These are phyloP conservation scores for Brassica incana DNA, from an alignment of 345 rosid species.

Conservation along the genomic window DNA sequence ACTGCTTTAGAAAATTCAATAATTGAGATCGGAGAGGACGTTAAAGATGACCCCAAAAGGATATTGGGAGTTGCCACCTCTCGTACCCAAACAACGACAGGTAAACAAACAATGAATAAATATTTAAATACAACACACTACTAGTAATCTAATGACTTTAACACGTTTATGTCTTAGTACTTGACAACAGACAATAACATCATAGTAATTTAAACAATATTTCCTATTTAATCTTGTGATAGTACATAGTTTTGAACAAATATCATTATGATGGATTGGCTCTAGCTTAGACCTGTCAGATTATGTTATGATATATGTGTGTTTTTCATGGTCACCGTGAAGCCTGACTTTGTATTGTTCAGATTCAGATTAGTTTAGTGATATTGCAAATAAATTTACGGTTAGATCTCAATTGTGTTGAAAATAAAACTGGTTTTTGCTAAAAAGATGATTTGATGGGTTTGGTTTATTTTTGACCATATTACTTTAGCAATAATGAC, in stretches of 20 bases:
- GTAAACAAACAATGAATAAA: slow-evolving; percentile 26
- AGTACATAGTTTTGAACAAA: slow-evolving; percentile 4
- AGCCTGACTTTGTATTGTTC: neutral
- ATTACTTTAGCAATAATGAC: neutral
- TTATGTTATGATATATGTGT: neutral
- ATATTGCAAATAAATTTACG: neutral
- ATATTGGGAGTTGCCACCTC: slow-evolving; percentile 43
- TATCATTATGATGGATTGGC: neutral
- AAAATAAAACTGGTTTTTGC: neutral
- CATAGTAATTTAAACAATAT: neutral
- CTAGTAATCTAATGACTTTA: neutral
- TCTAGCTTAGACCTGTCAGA: neutral
- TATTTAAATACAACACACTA: slow-evolving; percentile 13
- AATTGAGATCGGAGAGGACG: slow-evolving; percentile 40
- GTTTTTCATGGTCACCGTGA: slow-evolving; percentile 4
- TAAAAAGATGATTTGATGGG: neutral
- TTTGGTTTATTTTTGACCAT: neutral
- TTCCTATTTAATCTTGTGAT: neutral
- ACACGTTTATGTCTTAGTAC: neutral
- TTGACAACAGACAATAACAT: slow-evolving; percentile 25
- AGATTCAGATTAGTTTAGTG: neutral
- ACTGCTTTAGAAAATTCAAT: slow-evolving; percentile 33
- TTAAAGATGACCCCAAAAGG: slow-evolving; percentile 38
- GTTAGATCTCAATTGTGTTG: neutral
- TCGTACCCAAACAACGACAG: slow-evolving; percentile 34